Evolutionary conservation across 441 rosid genomes (phyloP).

Genomic region (Capsella rubella): DNA sequence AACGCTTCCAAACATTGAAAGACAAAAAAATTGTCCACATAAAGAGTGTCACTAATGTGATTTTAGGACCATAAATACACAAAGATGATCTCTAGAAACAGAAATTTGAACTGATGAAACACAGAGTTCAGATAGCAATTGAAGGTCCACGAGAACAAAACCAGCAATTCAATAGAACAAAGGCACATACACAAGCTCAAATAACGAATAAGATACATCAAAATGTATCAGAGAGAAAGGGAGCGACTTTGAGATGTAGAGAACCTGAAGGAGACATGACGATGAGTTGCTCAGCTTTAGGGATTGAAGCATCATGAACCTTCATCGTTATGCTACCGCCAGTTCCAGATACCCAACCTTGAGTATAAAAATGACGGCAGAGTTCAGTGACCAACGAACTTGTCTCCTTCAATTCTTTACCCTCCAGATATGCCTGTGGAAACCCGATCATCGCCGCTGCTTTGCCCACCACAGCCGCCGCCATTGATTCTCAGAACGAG

Average conservation of each 20-base stretch:
- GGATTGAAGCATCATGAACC: conserved; percentile 82
- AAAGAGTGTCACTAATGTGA: background rate
- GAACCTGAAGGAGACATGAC: conserved; percentile 98
- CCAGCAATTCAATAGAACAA: background rate
- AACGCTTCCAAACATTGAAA: background rate
- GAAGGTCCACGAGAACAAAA: background rate
- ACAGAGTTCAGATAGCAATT: conserved; percentile 2
- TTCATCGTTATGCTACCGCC: conserved; percentile 93
- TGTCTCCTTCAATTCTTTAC: conserved; percentile 72
- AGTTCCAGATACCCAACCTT: conserved; percentile 97
- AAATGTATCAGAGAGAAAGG: background rate
- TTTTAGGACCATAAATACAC: background rate
- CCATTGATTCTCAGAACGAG: conserved; percentile 38
- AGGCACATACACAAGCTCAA: background rate
- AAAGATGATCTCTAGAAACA: conserved; percentile 6
- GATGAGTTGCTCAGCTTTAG: conserved; percentile 79
- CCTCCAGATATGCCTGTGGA: conserved; percentile 78
- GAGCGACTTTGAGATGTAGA: conserved; percentile 4
- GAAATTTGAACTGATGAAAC: background rate
- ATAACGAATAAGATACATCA: background rate
- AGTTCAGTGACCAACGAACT: conserved; percentile 73
- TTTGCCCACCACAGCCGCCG: conserved; percentile 37
- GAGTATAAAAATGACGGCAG: conserved; percentile 88
- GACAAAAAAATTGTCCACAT: background rate
- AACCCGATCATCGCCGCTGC: conserved; percentile 45